Percentiles rank a stretch among this genome's conserved stretches.
Evolutionary conservation across 108 stramenopile species (phyloP).

Genomic region (Nitzschia palea): DNA sequence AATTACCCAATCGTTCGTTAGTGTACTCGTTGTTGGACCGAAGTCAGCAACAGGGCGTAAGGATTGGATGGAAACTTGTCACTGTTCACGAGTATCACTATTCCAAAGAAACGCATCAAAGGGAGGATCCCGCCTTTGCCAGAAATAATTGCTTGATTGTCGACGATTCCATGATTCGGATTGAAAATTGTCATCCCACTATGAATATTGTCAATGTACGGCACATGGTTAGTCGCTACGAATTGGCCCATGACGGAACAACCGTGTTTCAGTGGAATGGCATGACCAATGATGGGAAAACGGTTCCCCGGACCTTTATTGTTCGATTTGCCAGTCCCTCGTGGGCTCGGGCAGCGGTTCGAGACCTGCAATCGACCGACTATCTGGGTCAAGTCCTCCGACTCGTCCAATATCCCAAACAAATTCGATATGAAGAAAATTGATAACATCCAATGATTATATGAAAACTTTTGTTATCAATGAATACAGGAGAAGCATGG

Average conservation of each 20-base stretch:
- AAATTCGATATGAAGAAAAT: conserved; percentile 13
- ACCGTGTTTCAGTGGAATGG: conserved; percentile 31
- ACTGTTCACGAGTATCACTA: conserved; percentile 19
- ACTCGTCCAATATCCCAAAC: conserved; percentile 46
- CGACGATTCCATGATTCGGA: conserved; percentile 49
- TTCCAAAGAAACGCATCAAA: neutral
- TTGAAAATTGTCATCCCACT: conserved; percentile 42
- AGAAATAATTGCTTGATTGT: conserved; percentile 17
- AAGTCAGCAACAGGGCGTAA: conserved; percentile 14
- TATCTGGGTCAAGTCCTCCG: conserved; percentile 5
- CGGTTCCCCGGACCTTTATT: conserved; percentile 34
- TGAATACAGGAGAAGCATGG: no score
- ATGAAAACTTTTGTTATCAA: no score
- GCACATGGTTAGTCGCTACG: conserved; percentile 40
- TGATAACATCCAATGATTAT: no score
- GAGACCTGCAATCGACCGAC: conserved; percentile 39
- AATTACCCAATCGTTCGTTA: conserved; percentile 44
- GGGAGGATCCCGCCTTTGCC: neutral
- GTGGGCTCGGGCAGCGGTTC: conserved; percentile 57
- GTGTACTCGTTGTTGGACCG: conserved; percentile 33
- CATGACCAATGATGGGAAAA: conserved; percentile 22
- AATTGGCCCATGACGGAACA: conserved; percentile 25
- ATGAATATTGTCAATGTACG: conserved; percentile 24
- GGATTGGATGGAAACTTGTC: conserved; percentile 40
- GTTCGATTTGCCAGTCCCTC: conserved; percentile 45